Conservation (phyloP, 768 basidiomycete genomes). For the Amylocystis lapponica region DNA sequence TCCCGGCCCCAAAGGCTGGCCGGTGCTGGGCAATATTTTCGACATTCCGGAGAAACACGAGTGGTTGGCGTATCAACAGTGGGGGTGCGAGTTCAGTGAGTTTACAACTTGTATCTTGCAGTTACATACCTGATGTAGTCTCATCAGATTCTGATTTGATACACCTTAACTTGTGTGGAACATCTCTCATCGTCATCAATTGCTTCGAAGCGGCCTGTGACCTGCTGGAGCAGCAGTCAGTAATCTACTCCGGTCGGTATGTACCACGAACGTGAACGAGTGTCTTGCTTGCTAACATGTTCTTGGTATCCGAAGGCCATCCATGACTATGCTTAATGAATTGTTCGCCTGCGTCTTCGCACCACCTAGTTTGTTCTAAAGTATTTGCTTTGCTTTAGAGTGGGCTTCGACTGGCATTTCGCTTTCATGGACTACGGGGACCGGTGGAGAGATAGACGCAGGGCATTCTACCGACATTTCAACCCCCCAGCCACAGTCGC, state of each 20-base stretch:
- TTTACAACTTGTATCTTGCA: neutral
- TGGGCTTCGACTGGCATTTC: slow-evolving; percentile 38
- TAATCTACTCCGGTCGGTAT: slow-evolving; percentile 33
- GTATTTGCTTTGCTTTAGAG: neutral
- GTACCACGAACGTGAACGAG: slow-evolving; percentile 7
- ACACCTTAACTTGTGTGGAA: slow-evolving; percentile 15
- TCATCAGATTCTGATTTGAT: too few species aligned
- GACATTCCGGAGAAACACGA: slow-evolving; percentile 14
- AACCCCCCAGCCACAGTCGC: slow-evolving; percentile 25
- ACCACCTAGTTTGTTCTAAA: neutral
- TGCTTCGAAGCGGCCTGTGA: slow-evolving; percentile 30
- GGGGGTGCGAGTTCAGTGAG: slow-evolving; percentile 21
- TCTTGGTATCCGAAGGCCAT: slow-evolving; percentile 3
- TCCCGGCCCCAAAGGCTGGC: slow-evolving; percentile 19
- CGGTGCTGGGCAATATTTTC: slow-evolving; percentile 20
- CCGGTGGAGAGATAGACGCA: slow-evolving; percentile 35
- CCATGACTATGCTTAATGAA: slow-evolving; percentile 23
- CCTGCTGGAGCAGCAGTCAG: slow-evolving; percentile 34
- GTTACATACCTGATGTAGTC: too few species aligned
- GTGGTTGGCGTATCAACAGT: slow-evolving; percentile 15
- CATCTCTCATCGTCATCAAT: slow-evolving; percentile 32
- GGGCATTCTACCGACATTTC: slow-evolving; percentile 37
- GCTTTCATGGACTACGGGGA: slow-evolving; percentile 35
- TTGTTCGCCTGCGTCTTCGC: slow-evolving; percentile 14
- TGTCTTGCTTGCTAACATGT: neutral